A percentile compares a stretch with the other conserved stretches of the same genome.
phyloP scores from a whole-genome alignment of 164 flowering plant species.

The Vitis labrusca region DNA sequence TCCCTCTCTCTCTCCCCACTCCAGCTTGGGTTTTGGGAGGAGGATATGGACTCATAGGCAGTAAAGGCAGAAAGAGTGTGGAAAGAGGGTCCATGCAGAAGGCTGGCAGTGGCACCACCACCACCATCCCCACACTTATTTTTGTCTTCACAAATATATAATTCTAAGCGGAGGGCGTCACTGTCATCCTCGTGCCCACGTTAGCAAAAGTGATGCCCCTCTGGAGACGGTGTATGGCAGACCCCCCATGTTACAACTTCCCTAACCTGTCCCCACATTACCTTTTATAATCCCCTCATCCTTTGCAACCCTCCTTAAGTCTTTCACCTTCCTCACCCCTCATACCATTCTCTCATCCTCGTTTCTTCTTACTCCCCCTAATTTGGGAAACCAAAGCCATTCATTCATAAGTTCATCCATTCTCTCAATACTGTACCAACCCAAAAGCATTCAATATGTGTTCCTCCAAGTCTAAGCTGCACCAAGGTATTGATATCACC shows the following conservation, averaged over 20 bases:
- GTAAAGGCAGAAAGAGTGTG: too few relatives aligned
- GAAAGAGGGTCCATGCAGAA: too few relatives aligned
- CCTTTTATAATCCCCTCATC: slow-evolving; percentile 24
- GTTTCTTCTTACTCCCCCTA: neutral
- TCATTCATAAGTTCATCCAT: neutral
- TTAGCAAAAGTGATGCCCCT: slow-evolving; percentile 27
- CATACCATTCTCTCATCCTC: slow-evolving; percentile 1
- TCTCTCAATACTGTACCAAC: neutral
- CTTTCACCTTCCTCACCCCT: neutral
- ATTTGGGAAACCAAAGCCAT: too few relatives aligned
- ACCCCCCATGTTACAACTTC: slow-evolving; percentile 48
- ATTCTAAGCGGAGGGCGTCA: slow-evolving; percentile 6
- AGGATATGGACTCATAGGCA: too few relatives aligned
- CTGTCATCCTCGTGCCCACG: slow-evolving; percentile 28
- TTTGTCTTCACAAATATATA: too few relatives aligned
- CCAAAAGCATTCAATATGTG: slow-evolving; percentile 31
- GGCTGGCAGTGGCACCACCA: too few relatives aligned
- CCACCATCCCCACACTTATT: too few relatives aligned
- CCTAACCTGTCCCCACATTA: slow-evolving; percentile 25
- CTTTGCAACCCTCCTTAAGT: neutral
- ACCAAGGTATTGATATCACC: slow-evolving; percentile 14
- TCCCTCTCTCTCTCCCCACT: too few relatives aligned
- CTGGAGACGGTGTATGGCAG: slow-evolving; percentile 43
- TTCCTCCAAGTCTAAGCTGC: slow-evolving; percentile 38
- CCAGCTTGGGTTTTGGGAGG: too few relatives aligned